These are phyloP conservation scores for Cryptococcus jaspeensis DNA, from an alignment of 1,284 basidiomycete species.

Conservation along the genomic window DNA sequence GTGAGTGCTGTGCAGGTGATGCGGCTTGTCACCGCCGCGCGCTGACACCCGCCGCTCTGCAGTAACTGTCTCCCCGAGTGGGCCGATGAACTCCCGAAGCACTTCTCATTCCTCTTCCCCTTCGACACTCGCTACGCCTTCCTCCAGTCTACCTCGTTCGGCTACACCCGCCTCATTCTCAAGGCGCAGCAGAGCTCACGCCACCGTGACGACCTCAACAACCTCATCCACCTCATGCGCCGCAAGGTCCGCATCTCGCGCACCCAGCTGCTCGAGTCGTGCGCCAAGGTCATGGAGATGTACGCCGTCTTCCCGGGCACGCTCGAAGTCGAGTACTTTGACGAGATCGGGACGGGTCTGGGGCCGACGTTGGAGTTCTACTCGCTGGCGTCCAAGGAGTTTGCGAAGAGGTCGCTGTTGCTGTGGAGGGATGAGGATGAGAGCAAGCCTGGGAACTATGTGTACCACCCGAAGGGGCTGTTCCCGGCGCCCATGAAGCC, in stretches of 20 bases:
- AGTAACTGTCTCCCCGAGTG: slow-evolving; percentile 95
- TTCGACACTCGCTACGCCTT: slow-evolving; percentile 96
- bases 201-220: slow-evolving; percentile 85
- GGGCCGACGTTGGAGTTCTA: slow-evolving; percentile 99
- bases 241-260: slow-evolving; percentile 97
- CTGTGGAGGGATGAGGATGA: slow-evolving; percentile 87
- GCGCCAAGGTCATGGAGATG: slow-evolving; percentile 94
- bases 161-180: slow-evolving; percentile 87
- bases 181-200: slow-evolving; percentile 77
- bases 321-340: slow-evolving; percentile 97
- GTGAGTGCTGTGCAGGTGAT: slow-evolving; percentile 51
- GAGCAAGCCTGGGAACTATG: slow-evolving; percentile 63
- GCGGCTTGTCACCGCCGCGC: neutral
- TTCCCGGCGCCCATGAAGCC: slow-evolving; percentile 77
- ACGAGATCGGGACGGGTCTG: slow-evolving; percentile 96
- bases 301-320: slow-evolving; percentile 87
- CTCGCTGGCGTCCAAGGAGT: slow-evolving; percentile 87
- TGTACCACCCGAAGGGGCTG: slow-evolving; percentile 77
- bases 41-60: neutral
- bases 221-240: slow-evolving; percentile 85
- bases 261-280: slow-evolving; percentile 92
- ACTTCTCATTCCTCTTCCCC: slow-evolving; percentile 97
- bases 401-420: slow-evolving; percentile 79
- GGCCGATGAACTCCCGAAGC: slow-evolving; percentile 88
- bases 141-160: slow-evolving; percentile 95